A percentile compares a stretch with the other conserved stretches of the same genome.
Conservation (phyloP, 2,329 filamentous ascomycete species). For the Clonostachys rhizophaga region DNA sequence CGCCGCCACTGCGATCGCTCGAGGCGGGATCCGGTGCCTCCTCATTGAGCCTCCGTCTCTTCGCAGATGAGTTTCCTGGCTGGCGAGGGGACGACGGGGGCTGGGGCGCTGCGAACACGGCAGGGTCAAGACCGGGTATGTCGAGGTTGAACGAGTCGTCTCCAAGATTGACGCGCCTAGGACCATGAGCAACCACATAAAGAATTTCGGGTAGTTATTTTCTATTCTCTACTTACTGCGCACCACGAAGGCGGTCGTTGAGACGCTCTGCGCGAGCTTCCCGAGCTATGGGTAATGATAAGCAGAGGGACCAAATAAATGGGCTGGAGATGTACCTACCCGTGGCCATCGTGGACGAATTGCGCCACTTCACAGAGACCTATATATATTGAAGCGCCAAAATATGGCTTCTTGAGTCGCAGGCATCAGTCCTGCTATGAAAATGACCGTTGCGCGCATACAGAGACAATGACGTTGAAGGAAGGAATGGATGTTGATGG, state of each 20-base stretch:
- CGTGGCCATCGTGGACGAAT: background rate
- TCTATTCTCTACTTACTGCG: constrained; percentile 40
- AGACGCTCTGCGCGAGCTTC: constrained; percentile 41
- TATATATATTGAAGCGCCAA: background rate
- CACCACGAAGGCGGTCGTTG: constrained; percentile 61
- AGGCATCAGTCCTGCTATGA: no score
- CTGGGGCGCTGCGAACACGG: constrained; percentile 5
- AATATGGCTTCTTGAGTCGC: no score
- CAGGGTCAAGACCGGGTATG: constrained; percentile 32
- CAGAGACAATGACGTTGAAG: background rate
- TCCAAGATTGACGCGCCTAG: constrained; percentile 47
- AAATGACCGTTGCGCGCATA: background rate
- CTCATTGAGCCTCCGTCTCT: constrained; percentile 31
- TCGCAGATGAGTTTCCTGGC: constrained; percentile 40
- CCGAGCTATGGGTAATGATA: constrained; percentile 13
- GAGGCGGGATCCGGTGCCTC: constrained; percentile 1
- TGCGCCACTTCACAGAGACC: background rate
- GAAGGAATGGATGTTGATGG: background rate
- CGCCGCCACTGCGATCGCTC: no score
- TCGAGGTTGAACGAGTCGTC: constrained; percentile 56
- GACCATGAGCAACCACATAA: no score
- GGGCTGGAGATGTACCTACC: background rate
- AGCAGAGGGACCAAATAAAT: background rate
- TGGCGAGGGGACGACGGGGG: constrained; percentile 19
- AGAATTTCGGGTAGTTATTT: no score